phyloP scores from a whole-genome alignment of 2,329 filamentous ascomycete species.

The Coniella lustricola region DNA sequence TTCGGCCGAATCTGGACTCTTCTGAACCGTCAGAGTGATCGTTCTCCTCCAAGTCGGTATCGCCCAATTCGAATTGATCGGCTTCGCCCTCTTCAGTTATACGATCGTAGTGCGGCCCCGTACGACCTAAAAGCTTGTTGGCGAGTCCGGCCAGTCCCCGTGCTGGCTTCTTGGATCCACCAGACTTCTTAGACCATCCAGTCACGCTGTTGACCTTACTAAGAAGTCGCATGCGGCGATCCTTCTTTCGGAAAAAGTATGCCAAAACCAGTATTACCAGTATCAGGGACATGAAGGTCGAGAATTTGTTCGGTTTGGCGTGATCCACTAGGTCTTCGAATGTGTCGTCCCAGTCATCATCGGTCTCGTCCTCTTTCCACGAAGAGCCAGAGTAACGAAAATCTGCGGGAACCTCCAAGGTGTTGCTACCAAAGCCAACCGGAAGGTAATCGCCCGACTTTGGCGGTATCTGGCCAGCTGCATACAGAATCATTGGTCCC shows the following conservation, averaged over 20 bases:
- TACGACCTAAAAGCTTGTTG: slow-evolving; percentile 60
- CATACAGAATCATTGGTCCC: slow-evolving; percentile 93
- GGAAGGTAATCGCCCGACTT: slow-evolving; percentile 54
- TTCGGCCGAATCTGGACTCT: slow-evolving; percentile 46
- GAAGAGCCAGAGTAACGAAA: slow-evolving; percentile 75
- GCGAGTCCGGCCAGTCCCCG: slow-evolving; percentile 43
- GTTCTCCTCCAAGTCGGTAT: slow-evolving; percentile 56
- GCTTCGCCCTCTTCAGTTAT: slow-evolving; percentile 75
- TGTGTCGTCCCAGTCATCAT: slow-evolving; percentile 45
- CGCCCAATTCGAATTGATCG: slow-evolving; percentile 71
- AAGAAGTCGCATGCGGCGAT: slow-evolving; percentile 59
- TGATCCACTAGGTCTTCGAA: slow-evolving; percentile 56
- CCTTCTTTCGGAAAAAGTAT: slow-evolving; percentile 73
- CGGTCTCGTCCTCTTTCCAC: slow-evolving; percentile 36
- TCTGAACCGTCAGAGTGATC: slow-evolving; percentile 58
- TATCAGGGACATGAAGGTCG: slow-evolving; percentile 71
- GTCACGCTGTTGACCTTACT: slow-evolving; percentile 41
- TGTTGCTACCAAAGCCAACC: slow-evolving; percentile 89
- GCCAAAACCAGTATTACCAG: slow-evolving; percentile 61
- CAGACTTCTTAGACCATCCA: slow-evolving; percentile 33
- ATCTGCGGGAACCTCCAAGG: slow-evolving; percentile 58
- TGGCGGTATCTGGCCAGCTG: slow-evolving; percentile 76
- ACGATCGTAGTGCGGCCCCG: slow-evolving; percentile 63
- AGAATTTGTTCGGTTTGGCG: slow-evolving; percentile 60
- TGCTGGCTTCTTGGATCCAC: slow-evolving; percentile 38